phyloP scores from a whole-genome alignment of 306 rosid species.

The Herpetospermum pedunculosum region DNA sequence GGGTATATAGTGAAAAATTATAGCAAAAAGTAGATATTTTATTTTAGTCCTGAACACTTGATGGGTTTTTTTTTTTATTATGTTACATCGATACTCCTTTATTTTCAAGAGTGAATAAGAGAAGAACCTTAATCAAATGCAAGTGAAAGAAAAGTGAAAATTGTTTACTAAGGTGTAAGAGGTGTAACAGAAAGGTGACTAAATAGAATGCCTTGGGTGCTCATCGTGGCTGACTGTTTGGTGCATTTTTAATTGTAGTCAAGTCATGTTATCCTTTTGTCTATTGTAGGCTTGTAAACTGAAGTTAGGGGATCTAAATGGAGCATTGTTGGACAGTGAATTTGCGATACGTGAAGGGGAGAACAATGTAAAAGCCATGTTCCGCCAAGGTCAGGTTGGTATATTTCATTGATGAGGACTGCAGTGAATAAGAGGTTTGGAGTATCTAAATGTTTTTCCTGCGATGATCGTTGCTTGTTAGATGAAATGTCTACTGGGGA shows the following conservation, averaged over 20 bases:
- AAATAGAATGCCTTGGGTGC: background rate
- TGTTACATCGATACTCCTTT: background rate
- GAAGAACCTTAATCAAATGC: background rate
- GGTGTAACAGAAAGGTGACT: background rate
- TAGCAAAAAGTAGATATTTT: background rate
- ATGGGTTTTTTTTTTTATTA: background rate
- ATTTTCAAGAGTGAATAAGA: background rate
- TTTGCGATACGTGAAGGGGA: slow-evolving; percentile 91
- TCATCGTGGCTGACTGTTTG: background rate
- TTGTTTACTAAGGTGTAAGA: background rate
- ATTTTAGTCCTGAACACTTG: background rate
- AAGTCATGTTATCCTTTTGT: background rate
- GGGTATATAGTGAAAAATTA: background rate
- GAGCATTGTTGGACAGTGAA: slow-evolving; percentile 85
- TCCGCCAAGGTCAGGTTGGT: slow-evolving; percentile 97
- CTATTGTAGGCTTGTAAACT: slow-evolving; percentile 70
- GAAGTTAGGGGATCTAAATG: slow-evolving; percentile 79
- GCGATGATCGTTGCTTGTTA: background rate
- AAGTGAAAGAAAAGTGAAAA: background rate
- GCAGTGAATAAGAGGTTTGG: background rate
- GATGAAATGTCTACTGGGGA: background rate
- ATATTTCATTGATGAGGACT: slow-evolving; percentile 5
- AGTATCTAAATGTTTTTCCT: background rate
- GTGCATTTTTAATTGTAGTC: background rate
- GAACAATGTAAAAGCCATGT: slow-evolving; percentile 80